Evolutionary conservation across 192 early-diverging fungal genomes (phyloP), one percentile per base, ranked within the genome.

Genomic region (Umbelopsis isabellina): DNA sequence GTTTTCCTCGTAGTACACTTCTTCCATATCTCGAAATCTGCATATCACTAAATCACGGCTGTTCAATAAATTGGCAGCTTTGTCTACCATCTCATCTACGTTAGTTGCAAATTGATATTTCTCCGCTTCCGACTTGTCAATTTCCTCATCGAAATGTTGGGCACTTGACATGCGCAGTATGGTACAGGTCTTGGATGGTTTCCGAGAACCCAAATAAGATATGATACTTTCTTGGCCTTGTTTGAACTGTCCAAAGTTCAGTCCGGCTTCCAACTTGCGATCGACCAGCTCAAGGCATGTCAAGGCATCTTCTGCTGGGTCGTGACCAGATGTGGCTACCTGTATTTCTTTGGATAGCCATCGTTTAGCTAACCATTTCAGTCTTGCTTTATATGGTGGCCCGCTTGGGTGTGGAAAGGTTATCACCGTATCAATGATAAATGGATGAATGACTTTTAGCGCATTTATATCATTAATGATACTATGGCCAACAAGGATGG

Each of bases 401-500:
- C 87, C 90, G 1, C 72, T 65, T 1, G 83, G 75, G 51, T 86
- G 80, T 5, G 87, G 87, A 68, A 80, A 90, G 45, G 86, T 65
- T 7, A 84, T 25, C 52, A 84, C 76, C 0, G 91, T 91, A 79
- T 93, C 91, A 67, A 93, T 86, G 27, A 90, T 79, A 49, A 78
- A 81, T 13, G 81, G 77, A 72, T 91, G 89, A 0, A 77, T 64
- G n/a, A 90, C 65, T 58, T 78, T 73, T 46, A 93, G 75, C 1
- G 85, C 86, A 15, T 80, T 81, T 71, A 93, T 72, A 74, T 93
- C 91, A 65, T 87, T 90, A 41, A 89, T 84, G 4, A 93, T 75
- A 25, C 79, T 81, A 69, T 88, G 87, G 3, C 87, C 87, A 3
- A 84, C 67, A 5, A 88, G 49, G 53, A 88, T 78, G 4, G 82